Evolutionary conservation across 306 rosid genomes (phyloP).

Genomic region (Vigna radiata): DNA sequence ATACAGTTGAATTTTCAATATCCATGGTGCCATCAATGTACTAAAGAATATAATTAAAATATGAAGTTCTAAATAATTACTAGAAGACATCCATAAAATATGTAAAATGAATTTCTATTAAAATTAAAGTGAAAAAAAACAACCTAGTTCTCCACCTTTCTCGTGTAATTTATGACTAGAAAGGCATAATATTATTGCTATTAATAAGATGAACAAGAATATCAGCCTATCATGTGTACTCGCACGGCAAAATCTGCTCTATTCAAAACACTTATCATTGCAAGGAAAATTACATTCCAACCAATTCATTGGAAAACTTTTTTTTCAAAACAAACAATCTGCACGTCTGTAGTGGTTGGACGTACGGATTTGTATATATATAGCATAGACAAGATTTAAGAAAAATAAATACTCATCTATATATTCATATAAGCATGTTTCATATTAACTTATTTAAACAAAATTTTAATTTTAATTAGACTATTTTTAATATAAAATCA

Average conservation of each 20-base stretch:
- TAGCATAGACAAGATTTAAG: not conserved
- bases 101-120: not conserved
- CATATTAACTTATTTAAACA: not conserved
- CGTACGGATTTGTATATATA: not conserved
- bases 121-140: not conserved
- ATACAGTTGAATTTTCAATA: too few species aligned
- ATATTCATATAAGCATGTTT: not conserved
- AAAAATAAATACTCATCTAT: not conserved
- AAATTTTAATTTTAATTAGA: not conserved
- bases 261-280: conserved; percentile 1
- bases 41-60: not conserved
- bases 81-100: not conserved
- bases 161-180: not conserved
- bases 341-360: not conserved
- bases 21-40: not conserved
- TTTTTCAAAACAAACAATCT: not conserved
- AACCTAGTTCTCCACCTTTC: not conserved
- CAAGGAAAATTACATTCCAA: conserved; percentile 17
- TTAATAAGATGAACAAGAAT: not conserved
- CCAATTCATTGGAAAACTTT: not conserved
- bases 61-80: not conserved
- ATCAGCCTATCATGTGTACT: not conserved
- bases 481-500: not conserved
- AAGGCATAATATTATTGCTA: not conserved
- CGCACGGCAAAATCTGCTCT: not conserved